Evolutionary conservation across 495 filamentous ascomycete species (phyloP).

Genomic region (Neurospora terricola): DNA sequence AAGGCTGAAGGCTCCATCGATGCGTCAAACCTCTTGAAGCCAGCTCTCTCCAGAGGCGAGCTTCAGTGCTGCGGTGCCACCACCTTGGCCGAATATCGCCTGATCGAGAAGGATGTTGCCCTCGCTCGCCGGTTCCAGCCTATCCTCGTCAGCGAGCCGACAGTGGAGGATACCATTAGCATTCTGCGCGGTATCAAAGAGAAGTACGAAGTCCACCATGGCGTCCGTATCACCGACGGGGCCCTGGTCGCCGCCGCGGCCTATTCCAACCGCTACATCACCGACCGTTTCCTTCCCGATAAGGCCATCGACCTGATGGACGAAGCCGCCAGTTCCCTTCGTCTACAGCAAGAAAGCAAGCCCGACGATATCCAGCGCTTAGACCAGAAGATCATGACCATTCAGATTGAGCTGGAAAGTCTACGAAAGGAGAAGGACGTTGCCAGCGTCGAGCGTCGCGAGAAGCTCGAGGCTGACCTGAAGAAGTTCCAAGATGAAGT

Average conservation of each 20-base stretch:
- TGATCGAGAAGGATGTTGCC: conserved; percentile 93
- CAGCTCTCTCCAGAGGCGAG: conserved; percentile 83
- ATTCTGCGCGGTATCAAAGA: conserved; percentile 96
- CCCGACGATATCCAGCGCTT: conserved; percentile 85
- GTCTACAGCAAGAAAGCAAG: conserved; percentile 93
- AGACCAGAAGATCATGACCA: conserved; percentile 90
- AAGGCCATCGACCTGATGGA: conserved; percentile 97
- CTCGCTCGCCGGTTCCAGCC: conserved; percentile 90
- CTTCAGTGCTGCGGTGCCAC: conserved; percentile 94
- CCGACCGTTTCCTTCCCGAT: conserved; percentile 88
- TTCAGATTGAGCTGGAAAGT: conserved; percentile 95
- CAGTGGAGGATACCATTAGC: conserved; percentile 84
- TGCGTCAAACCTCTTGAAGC: conserved; percentile 90
- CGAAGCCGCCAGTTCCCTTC: conserved; percentile 82
- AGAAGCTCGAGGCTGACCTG: conserved; percentile 67
- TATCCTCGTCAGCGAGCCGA: conserved; percentile 79
- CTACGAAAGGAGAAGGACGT: conserved; percentile 90
- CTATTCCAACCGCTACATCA: conserved; percentile 92
- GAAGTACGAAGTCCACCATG: conserved; percentile 93
- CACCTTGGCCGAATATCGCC: conserved; percentile 80
- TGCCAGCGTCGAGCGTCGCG: conserved; percentile 75
- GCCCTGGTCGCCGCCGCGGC: conserved; percentile 87
- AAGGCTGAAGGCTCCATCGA: conserved; percentile 96
- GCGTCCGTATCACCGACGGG: conserved; percentile 85
- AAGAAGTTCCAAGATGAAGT: conserved; percentile 65